These are phyloP conservation scores for Umbelopsis isabellina DNA, from an alignment of 192 early-diverging fungal genomes.

Conservation along the genomic window DNA sequence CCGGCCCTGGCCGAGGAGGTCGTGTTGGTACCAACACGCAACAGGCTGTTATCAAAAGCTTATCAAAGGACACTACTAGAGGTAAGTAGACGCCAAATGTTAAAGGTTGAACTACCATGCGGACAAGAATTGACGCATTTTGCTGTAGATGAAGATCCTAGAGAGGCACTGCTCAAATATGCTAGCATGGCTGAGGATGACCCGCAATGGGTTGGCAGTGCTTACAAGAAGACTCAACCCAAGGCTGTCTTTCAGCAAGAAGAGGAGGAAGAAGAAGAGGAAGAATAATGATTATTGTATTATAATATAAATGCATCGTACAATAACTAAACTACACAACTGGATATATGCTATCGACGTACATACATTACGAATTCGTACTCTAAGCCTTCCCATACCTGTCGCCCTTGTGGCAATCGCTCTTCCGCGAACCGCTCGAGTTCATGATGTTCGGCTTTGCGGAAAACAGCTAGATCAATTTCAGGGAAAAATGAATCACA, in stretches of 20 bases:
- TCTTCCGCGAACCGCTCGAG: slow-evolving; percentile 24
- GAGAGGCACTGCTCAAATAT: slow-evolving; percentile 89
- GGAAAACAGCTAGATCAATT: slow-evolving; percentile 50
- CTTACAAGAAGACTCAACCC: slow-evolving; percentile 80
- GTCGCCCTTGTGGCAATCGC: slow-evolving; percentile 23
- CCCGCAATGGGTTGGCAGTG: slow-evolving; percentile 80
- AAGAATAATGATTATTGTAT: slow-evolving; percentile 32
- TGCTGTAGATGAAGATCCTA: slow-evolving; percentile 84
- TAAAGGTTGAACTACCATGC: not conserved
- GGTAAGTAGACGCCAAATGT: slow-evolving; percentile 24
- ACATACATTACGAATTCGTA: slow-evolving; percentile 36
- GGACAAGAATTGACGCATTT: slow-evolving; percentile 15
- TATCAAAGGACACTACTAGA: slow-evolving; percentile 70
- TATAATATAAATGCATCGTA: not conserved
- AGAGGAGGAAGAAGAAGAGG: slow-evolving; percentile 65
- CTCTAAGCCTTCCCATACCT: slow-evolving; percentile 20
- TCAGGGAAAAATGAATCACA: slow-evolving; percentile 11
- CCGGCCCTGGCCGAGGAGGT: slow-evolving; percentile 84
- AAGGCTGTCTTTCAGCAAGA: slow-evolving; percentile 66
- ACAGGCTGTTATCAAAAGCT: slow-evolving; percentile 83
- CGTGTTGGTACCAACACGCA: slow-evolving; percentile 82
- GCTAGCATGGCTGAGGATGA: slow-evolving; percentile 79
- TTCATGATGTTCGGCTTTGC: slow-evolving; percentile 26
- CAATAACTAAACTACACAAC: not conserved
- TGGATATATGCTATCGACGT: slow-evolving; percentile 12